These are phyloP conservation scores for Saccharomyces hybrid DNA, from an alignment of 1,139 yeast species.

Conservation along the genomic window DNA sequence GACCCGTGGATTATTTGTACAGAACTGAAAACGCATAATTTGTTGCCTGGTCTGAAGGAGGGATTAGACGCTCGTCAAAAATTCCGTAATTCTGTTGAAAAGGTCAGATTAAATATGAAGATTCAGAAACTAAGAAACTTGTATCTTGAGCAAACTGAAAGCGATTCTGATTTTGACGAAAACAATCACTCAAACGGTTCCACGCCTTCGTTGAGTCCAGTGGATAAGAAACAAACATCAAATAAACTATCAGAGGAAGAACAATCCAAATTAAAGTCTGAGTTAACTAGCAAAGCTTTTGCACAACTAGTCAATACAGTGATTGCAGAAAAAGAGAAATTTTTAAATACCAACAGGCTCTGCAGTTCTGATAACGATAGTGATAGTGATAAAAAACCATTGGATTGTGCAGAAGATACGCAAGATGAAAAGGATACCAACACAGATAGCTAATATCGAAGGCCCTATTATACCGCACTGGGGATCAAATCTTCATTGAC, in stretches of 20 bases:
- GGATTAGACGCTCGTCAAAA: conserved; percentile 81
- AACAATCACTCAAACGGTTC: conserved; percentile 8
- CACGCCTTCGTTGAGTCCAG: conserved; percentile 10
- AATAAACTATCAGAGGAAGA: conserved; percentile 11
- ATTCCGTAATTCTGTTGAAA: conserved; percentile 78
- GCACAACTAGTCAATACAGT: conserved; percentile 74
- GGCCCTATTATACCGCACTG: neutral
- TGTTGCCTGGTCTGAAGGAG: conserved; percentile 61
- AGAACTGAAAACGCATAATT: conserved; percentile 47
- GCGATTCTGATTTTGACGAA: conserved; percentile 30
- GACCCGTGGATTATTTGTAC: conserved; percentile 64
- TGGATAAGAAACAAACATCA: conserved; percentile 13
- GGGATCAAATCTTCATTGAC: neutral
- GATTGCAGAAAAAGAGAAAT: conserved; percentile 56
- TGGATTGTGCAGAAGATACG: neutral
- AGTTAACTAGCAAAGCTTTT: conserved; percentile 44
- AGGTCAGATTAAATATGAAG: conserved; percentile 67
- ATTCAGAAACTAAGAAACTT: conserved; percentile 55
- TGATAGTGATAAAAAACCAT: neutral
- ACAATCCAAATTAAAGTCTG: conserved; percentile 28
- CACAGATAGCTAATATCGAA: neutral
- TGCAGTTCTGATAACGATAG: neutral
- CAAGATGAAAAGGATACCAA: neutral
- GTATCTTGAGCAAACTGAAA: conserved; percentile 41
- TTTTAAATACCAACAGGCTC: conserved; percentile 22